Evolutionary conservation across 2,329 filamentous ascomycete genomes (phyloP).

Genomic region (Calonectria pseudoreteaudii): DNA sequence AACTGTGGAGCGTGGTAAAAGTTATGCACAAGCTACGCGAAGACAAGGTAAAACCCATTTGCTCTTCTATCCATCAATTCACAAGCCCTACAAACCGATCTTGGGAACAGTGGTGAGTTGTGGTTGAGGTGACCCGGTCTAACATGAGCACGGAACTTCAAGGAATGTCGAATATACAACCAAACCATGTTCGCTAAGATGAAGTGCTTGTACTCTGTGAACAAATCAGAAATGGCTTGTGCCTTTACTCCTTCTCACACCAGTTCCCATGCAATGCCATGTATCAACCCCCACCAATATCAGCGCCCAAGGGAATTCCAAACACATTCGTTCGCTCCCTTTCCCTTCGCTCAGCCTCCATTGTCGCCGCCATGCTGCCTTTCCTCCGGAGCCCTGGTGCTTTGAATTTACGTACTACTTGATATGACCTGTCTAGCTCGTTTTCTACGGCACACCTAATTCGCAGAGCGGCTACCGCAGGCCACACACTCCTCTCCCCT

Average conservation of each 20-base stretch:
- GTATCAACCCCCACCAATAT: conserved; percentile 28
- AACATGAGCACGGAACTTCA: background rate
- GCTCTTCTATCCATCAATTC: background rate
- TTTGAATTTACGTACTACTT: conserved; percentile 76
- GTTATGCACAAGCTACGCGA: background rate
- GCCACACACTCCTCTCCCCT: conserved; percentile 92
- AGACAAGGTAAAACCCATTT: background rate
- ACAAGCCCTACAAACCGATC: background rate
- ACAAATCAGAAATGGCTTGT: conserved; percentile 6
- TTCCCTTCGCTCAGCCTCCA: conserved; percentile 36
- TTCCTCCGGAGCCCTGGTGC: conserved; percentile 63
- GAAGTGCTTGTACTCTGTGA: background rate
- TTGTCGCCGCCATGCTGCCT: conserved; percentile 51
- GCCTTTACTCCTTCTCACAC: background rate
- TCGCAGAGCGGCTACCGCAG: conserved; percentile 83
- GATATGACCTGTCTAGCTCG: conserved; percentile 87
- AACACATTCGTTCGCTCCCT: conserved; percentile 27
- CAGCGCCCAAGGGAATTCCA: conserved; percentile 17
- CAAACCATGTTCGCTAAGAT: conserved; percentile 1
- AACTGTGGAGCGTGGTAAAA: background rate
- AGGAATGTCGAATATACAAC: background rate
- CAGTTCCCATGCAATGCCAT: conserved; percentile 3
- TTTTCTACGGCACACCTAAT: conserved; percentile 88
- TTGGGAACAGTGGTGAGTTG: background rate
- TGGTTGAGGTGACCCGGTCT: background rate